A percentile compares a stretch with the other conserved stretches of the same genome.
Evolutionary conservation across 352 stramenopile genomes (phyloP).

Genomic region (Pseudoperonospora humuli): DNA sequence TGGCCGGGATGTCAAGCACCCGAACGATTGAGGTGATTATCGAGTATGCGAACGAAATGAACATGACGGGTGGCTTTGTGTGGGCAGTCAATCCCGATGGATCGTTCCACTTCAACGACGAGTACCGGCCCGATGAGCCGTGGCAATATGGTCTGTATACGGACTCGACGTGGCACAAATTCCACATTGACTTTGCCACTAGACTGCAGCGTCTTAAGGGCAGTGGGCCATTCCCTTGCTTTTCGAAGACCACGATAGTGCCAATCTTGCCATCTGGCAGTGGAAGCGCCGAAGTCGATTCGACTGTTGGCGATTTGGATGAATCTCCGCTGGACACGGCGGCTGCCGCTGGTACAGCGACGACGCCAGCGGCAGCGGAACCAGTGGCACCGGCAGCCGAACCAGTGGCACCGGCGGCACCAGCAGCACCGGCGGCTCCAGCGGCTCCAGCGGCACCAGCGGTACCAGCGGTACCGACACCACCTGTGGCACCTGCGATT

Average conservation of each 20-base stretch:
- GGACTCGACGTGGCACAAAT: conserved; percentile 51
- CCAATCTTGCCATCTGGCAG: conserved; percentile 24
- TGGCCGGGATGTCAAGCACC: conserved; percentile 54
- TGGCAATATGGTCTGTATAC: conserved; percentile 73
- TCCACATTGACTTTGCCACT: conserved; percentile 65
- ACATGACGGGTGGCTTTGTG: conserved; percentile 70
- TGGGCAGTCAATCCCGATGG: conserved; percentile 78
- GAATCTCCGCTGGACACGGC: conserved; percentile 20
- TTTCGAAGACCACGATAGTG: conserved; percentile 30
- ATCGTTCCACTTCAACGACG: conserved; percentile 70
- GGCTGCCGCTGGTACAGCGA: conserved; percentile 4
- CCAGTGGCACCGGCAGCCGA: background rate
- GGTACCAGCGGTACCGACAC: background rate
- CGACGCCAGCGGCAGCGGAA: background rate
- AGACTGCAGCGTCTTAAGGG: conserved; percentile 58
- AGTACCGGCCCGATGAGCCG: conserved; percentile 45
- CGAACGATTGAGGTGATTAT: conserved; percentile 69
- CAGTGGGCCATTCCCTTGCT: conserved; percentile 68
- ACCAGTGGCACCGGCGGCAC: background rate
- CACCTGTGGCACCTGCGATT: conserved; percentile 12
- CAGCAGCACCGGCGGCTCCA: conserved; percentile 8
- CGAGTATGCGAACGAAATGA: conserved; percentile 49
- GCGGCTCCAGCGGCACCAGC: conserved; percentile 10
- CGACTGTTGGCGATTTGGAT: conserved; percentile 12
- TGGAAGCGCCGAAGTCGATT: conserved; percentile 21